Percentiles rank a stretch among this genome's conserved stretches.
Evolutionary conservation across 1,284 basidiomycete genomes (phyloP).

Genomic region (Malassezia brasiliensis): DNA sequence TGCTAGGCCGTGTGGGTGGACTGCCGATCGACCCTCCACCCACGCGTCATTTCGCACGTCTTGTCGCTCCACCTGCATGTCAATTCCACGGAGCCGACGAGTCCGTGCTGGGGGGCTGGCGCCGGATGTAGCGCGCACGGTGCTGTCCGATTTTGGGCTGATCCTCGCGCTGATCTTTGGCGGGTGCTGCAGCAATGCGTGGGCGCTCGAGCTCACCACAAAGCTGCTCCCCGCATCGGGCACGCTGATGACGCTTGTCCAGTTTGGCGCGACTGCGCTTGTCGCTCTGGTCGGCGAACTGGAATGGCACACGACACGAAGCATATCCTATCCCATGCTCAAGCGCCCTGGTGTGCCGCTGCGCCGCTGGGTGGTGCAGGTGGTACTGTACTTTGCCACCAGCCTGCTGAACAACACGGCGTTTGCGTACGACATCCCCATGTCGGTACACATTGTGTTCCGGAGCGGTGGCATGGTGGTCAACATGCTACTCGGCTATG

Average conservation of each 20-base stretch:
- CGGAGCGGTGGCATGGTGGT: slow-evolving; percentile 77
- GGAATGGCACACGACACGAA: not conserved
- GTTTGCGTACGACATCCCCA: slow-evolving; percentile 72
- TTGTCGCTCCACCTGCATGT: not conserved
- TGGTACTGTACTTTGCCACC: slow-evolving; percentile 67
- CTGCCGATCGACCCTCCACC: no score
- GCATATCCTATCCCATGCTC: slow-evolving; percentile 11
- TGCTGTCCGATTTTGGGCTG: slow-evolving; percentile 10
- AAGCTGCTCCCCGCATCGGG: slow-evolving; percentile 30
- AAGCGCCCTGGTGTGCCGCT: slow-evolving; percentile 57
- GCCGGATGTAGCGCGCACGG: not conserved
- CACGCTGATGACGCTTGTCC: slow-evolving; percentile 41
- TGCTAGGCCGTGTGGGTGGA: no score
- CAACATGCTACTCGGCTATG: slow-evolving; percentile 65
- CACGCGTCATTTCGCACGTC: no score
- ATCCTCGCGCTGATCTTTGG: slow-evolving; percentile 45
- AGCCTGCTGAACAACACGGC: slow-evolving; percentile 83
- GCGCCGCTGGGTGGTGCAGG: slow-evolving; percentile 66
- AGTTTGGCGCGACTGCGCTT: slow-evolving; percentile 37
- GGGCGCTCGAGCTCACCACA: slow-evolving; percentile 37
- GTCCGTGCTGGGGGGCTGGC: not conserved
- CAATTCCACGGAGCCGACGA: not conserved
- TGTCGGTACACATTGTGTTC: slow-evolving; percentile 89
- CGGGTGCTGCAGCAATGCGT: slow-evolving; percentile 46
- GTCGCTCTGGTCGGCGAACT: slow-evolving; percentile 28